These are phyloP conservation scores for Mycena chlorophos DNA, from an alignment of 768 basidiomycete species.

Conservation along the genomic window DNA sequence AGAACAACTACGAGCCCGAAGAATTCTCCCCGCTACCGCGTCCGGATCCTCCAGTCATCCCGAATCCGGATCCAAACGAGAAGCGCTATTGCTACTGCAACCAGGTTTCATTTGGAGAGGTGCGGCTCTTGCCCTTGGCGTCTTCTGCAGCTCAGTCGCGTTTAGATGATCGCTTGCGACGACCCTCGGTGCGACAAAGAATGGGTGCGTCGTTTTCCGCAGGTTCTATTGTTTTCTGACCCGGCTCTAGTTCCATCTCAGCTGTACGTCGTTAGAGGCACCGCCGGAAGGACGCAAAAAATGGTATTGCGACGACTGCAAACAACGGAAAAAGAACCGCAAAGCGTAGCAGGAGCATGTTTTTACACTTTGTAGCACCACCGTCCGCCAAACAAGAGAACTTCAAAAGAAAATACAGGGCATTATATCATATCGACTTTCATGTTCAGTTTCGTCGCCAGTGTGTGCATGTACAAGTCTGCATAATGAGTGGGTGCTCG, in stretches of 20 bases:
- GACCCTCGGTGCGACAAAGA: conserved; percentile 65
- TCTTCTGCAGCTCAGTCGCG: conserved; percentile 15
- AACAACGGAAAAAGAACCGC: conserved; percentile 37
- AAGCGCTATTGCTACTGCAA: conserved; percentile 80
- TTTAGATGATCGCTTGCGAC: conserved; percentile 88
- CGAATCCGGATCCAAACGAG: conserved; percentile 47
- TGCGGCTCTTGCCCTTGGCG: conserved; percentile 35
- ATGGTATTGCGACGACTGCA: conserved; percentile 76
- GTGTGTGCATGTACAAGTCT: conserved; percentile 88
- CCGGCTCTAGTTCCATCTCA: conserved; percentile 64
- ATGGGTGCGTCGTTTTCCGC: conserved; percentile 59
- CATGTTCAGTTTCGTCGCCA: conserved; percentile 79
- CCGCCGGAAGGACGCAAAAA: conserved; percentile 55
- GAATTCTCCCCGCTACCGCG: conserved; percentile 25
- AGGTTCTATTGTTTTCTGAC: conserved; percentile 1
- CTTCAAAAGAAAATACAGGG: background rate
- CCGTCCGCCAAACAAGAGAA: too few relatives aligned
- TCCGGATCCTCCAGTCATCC: conserved; percentile 16
- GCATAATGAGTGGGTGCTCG: background rate
- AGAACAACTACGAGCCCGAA: conserved; percentile 1
- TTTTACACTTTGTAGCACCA: too few relatives aligned
- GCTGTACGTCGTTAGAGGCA: conserved; percentile 60
- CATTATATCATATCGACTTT: conserved; percentile 27
- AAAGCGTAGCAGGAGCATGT: conserved; percentile 28
- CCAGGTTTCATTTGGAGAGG: conserved; percentile 77